Evolutionary conservation across 176 grass and related monocot species (phyloP), one percentile per base, ranked within the genome.

Genomic region (Zoysia japonica): DNA sequence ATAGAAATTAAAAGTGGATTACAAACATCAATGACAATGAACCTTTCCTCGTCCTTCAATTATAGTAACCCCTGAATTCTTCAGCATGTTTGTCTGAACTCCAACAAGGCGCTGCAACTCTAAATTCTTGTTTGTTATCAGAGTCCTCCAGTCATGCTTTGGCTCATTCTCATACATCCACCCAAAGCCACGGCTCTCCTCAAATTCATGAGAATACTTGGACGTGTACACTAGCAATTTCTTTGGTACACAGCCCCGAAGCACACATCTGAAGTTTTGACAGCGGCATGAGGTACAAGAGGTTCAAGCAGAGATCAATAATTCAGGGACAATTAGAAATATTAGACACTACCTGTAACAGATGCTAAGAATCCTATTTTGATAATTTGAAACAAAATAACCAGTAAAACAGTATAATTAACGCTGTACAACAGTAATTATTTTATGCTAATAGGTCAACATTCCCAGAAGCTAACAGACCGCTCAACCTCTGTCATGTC

Each of bases 41-140:
- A 96, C 87, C 89, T 96, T 90, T 87, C 93, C 89, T 38, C 85
- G 89, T 46, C 89, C 89, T 90, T 96, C 93, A 66, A 96, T 90
- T 88, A 96, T 45, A 72, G 89, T 78, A 13, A 96, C 93, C 9
- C 84, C 82, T 15, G 87, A 77, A 75, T 96, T 92, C 54, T 88
- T 89, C 67, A 96, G 62, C 71, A 80, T 79, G 17, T 90, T 92
- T 82, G 87, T 96, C 48, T 96, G 87, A 72, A 96, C 85, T 6
- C 85, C 85, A 15, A 90, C 72, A 3, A 96, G 82, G n/a, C 93
- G 85, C 82, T 88, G 82, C 84, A 92, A 72, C 43, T 96, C 93
- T 40, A 81, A 83, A 81, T 96, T 96, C 74, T 96, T 96, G 67
- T 96, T 96, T 62, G 93, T 72, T 44, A 92, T 92, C 36, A 96